phyloP scores from a whole-genome alignment of 2,329 filamentous ascomycete species.

The Fusarium brevicatenulatum region DNA sequence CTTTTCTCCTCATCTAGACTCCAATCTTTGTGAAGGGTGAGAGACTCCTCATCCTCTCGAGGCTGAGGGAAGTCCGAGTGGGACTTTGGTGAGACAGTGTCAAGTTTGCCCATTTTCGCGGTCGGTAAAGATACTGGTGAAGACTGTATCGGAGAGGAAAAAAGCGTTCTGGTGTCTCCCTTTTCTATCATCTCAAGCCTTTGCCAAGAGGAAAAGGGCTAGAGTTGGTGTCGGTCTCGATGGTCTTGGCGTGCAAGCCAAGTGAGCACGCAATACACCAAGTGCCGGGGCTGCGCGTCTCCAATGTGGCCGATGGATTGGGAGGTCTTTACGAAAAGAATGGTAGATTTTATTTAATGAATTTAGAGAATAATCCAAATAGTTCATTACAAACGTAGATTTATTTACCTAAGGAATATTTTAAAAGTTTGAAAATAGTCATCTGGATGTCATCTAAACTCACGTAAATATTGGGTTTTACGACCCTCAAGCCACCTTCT shows the following conservation, averaged over 20 bases:
- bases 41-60: slow-evolving; percentile 46
- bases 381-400: not conserved
- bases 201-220: slow-evolving; percentile 1
- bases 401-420: too few relatives aligned
- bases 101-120: slow-evolving; percentile 31
- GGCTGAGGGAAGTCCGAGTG: slow-evolving; percentile 20
- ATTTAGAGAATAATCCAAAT: fast-evolving
- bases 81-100: slow-evolving; percentile 18
- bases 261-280: slow-evolving; percentile 40
- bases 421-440: not conserved
- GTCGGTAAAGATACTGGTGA: not conserved
- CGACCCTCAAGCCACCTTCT: not conserved
- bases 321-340: not conserved
- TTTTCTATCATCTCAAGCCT: slow-evolving; percentile 15
- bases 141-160: not conserved
- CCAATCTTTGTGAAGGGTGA: slow-evolving; percentile 48
- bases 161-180: not conserved
- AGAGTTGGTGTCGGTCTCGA: slow-evolving; percentile 4
- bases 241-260: slow-evolving; percentile 30
- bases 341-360: fast-evolving
- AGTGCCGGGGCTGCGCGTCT: slow-evolving; percentile 7
- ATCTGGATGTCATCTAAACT: not conserved
- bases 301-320: not conserved
- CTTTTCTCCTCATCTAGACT: slow-evolving; percentile 49
- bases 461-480: not conserved